phyloP scores from a whole-genome alignment of 495 filamentous ascomycete species.

The Neurospora sp. region DNA sequence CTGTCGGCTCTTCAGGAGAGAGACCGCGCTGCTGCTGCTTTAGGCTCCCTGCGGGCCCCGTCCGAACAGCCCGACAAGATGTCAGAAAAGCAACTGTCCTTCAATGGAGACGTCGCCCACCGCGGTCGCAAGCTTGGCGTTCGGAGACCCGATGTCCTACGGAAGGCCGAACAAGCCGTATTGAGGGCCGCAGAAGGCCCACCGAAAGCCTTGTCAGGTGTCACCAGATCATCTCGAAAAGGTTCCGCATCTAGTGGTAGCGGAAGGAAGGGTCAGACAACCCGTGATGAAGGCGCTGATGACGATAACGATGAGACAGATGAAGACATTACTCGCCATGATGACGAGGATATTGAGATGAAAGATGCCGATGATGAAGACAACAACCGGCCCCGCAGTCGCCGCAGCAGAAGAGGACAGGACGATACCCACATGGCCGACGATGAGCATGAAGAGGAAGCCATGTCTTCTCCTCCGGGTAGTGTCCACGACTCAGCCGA shows the following conservation, averaged over 20 bases:
- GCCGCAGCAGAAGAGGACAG: conserved; percentile 9
- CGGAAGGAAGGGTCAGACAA: conserved; percentile 17
- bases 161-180: conserved; percentile 40
- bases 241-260: conserved; percentile 29
- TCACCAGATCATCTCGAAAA: conserved; percentile 14
- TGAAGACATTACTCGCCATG: conserved; percentile 4
- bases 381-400: not conserved
- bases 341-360: conserved; percentile 22
- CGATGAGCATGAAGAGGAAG: conserved; percentile 21
- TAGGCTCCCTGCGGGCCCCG: conserved; percentile 16
- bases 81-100: conserved; percentile 29
- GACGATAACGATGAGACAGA: conserved; percentile 13
- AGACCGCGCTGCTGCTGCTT: conserved; percentile 7
- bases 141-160: conserved; percentile 35
- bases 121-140: conserved; percentile 30
- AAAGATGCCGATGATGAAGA: conserved; percentile 23
- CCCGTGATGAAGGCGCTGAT: conserved; percentile 18
- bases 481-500: conserved; percentile 68
- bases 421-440: conserved; percentile 16
- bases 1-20: conserved; percentile 28
- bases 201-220: conserved; percentile 20
- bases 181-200: conserved; percentile 31
- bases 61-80: conserved; percentile 18
- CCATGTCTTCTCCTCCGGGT: conserved; percentile 33
- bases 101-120: conserved; percentile 23